Conservation (phyloP, 2,329 filamentous ascomycete genomes). For the Clathrospora elynae region DNA sequence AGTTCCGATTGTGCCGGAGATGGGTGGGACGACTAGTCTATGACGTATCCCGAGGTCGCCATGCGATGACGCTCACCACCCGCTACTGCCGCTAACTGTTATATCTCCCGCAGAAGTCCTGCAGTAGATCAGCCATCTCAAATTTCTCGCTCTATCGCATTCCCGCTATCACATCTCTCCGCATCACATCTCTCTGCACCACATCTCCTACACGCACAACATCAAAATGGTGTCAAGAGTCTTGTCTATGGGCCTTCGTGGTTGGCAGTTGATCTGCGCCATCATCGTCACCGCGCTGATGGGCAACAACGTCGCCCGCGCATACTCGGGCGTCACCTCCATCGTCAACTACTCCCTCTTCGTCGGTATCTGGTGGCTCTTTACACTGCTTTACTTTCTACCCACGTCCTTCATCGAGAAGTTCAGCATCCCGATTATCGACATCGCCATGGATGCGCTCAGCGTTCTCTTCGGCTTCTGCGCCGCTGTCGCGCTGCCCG, state of each 20-base stretch:
- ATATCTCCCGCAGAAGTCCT: slow-evolving; percentile 10
- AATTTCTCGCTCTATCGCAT: slow-evolving; percentile 5
- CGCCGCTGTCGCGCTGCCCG: slow-evolving; percentile 70
- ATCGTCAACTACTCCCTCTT: slow-evolving; percentile 71
- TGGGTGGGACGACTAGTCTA: slow-evolving; percentile 14
- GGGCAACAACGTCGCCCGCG: slow-evolving; percentile 65
- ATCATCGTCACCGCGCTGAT: slow-evolving; percentile 65
- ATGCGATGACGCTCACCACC: slow-evolving; percentile 27
- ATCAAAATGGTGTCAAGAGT: slow-evolving; percentile 49
- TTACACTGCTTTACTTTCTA: slow-evolving; percentile 68
- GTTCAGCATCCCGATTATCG: slow-evolving; percentile 58
- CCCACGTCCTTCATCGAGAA: slow-evolving; percentile 60
- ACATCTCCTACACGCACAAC: slow-evolving; percentile 14
- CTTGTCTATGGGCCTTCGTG: slow-evolving; percentile 50
- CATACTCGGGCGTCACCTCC: slow-evolving; percentile 59
- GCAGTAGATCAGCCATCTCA: slow-evolving; percentile 7
- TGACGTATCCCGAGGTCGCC: slow-evolving; percentile 30
- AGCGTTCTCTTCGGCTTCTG: slow-evolving; percentile 73
- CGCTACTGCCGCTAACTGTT: slow-evolving; percentile 29
- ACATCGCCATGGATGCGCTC: slow-evolving; percentile 62
- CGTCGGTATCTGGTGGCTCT: slow-evolving; percentile 67
- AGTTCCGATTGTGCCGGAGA: slow-evolving; percentile 19
- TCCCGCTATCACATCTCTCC: slow-evolving; percentile 1
- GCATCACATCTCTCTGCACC: slow-evolving; percentile 9
- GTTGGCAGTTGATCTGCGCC: slow-evolving; percentile 61